phyloP scores from a whole-genome alignment of 768 basidiomycete genomes.

The Crucibulum laeve region DNA sequence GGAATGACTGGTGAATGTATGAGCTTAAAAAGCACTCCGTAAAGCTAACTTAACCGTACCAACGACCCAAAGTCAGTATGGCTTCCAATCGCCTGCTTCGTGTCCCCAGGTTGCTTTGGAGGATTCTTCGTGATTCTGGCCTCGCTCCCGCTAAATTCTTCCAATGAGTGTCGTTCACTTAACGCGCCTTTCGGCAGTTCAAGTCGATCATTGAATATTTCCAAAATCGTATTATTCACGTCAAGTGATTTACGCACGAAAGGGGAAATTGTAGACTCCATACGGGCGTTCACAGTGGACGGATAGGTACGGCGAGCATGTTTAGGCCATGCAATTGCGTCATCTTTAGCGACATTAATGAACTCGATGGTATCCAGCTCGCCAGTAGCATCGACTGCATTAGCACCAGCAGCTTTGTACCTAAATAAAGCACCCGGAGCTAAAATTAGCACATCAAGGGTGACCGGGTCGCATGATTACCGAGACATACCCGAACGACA shows the following conservation, averaged over 20 bases:
- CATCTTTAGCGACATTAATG: constrained; percentile 67
- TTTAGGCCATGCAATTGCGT: constrained; percentile 55
- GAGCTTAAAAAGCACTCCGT: constrained; percentile 23
- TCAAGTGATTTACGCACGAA: constrained; percentile 57
- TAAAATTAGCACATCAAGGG: constrained; percentile 10
- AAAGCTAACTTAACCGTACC: constrained; percentile 33
- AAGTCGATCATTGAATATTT: constrained; percentile 53
- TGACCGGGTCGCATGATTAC: neutral
- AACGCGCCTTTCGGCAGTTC: constrained; percentile 49
- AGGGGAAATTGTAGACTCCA: constrained; percentile 44
- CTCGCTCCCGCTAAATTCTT: constrained; percentile 54
- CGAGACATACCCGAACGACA: constrained; percentile 29
- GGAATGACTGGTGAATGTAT: constrained; percentile 47
- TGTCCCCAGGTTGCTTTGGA: constrained; percentile 24
- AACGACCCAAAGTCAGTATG: constrained; percentile 76
- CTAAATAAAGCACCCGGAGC: constrained; percentile 19
- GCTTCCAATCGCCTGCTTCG: constrained; percentile 48
- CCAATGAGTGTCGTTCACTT: constrained; percentile 32
- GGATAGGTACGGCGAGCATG: constrained; percentile 56
- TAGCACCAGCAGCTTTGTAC: constrained; percentile 62
- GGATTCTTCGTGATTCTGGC: constrained; percentile 50
- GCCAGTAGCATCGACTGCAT: constrained; percentile 58
- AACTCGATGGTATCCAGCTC: constrained; percentile 56
- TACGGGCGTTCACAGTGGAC: constrained; percentile 40
- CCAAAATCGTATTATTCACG: constrained; percentile 48